Percentiles rank a stretch among this genome's conserved stretches.
These are phyloP conservation scores for Erodium maritimum DNA, from an alignment of 345 rosid species.

Conservation along the genomic window DNA sequence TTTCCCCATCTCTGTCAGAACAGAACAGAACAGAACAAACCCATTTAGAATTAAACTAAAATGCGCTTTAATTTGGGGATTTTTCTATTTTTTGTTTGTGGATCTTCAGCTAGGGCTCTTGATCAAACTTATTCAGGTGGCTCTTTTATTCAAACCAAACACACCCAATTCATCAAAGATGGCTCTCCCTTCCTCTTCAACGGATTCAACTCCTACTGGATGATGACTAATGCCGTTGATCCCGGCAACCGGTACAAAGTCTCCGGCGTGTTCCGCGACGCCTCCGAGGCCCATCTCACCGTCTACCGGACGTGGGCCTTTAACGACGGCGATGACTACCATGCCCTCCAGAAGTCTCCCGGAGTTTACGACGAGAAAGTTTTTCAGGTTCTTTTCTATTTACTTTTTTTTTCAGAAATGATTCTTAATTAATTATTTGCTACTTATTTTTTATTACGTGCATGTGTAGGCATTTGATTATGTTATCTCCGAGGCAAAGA, in stretches of 20 bases:
- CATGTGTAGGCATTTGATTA: constrained; percentile 39
- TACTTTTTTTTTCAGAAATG: too few relatives aligned
- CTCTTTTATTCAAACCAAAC: constrained; percentile 17
- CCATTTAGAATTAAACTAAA: too few relatives aligned
- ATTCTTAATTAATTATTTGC: too few relatives aligned
- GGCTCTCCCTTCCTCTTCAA: constrained; percentile 33
- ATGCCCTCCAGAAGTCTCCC: constrained; percentile 30
- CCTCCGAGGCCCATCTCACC: constrained; percentile 22
- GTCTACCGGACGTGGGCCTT: constrained; percentile 46
- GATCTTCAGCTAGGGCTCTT: not conserved
- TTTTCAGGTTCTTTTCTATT: constrained; percentile 22
- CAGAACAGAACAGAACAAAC: too few relatives aligned
- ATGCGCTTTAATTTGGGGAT: too few relatives aligned
- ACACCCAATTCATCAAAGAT: constrained; percentile 20
- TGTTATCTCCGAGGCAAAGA: constrained; percentile 35
- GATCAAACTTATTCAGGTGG: too few relatives aligned
- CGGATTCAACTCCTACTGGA: constrained; percentile 46
- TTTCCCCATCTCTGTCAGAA: too few relatives aligned
- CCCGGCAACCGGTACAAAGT: constrained; percentile 19
- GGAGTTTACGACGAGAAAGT: constrained; percentile 24
- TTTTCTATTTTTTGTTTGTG: too few relatives aligned
- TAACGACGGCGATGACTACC: constrained; percentile 22
- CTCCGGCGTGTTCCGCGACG: constrained; percentile 20
- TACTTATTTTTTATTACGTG: too few relatives aligned
- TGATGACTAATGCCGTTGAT: constrained; percentile 26